A percentile compares a stretch with the other conserved stretches of the same genome.
Conservation (phyloP, 73 alveolate genomes). For the Uronychia setigera region DNA sequence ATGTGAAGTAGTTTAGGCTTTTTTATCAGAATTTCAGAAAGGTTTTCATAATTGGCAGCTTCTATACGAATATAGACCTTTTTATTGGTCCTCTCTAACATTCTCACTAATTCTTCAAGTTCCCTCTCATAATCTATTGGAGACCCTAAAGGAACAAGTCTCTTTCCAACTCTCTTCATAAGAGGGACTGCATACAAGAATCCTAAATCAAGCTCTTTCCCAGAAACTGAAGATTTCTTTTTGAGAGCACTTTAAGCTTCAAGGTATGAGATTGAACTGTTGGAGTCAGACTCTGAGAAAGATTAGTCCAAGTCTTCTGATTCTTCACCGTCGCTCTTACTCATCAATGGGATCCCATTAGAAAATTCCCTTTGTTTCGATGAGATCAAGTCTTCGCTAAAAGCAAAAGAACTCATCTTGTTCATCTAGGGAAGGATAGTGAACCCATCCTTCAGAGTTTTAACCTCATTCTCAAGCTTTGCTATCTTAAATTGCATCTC, state of each 20-base stretch:
- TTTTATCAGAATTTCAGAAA: slow-evolving; percentile 19
- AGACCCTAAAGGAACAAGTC: slow-evolving; percentile 25
- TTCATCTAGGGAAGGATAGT: neutral
- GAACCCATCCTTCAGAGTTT: neutral
- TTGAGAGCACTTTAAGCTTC: neutral
- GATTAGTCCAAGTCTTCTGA: neutral
- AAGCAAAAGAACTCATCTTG: neutral
- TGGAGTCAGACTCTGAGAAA: neutral
- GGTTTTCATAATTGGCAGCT: slow-evolving; percentile 59
- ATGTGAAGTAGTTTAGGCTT: slow-evolving; percentile 67
- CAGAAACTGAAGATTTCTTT: neutral
- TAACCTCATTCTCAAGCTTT: neutral
- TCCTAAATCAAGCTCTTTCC: slow-evolving; percentile 54
- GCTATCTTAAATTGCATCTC: neutral
- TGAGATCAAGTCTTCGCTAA: neutral
- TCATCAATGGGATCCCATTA: neutral
- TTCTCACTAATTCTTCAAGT: slow-evolving; percentile 28
- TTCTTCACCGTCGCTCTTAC: neutral
- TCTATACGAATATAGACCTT: slow-evolving; percentile 51
- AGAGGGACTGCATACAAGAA: slow-evolving; percentile 72
- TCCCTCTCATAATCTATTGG: slow-evolving; percentile 58
- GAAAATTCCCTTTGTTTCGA: neutral
- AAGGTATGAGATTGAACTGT: neutral
- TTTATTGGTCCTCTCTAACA: slow-evolving; percentile 29
- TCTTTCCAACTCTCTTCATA: slow-evolving; percentile 27